Conservation (phyloP, 805 yeast species). For the Zygosaccharomyces siamensis region DNA sequence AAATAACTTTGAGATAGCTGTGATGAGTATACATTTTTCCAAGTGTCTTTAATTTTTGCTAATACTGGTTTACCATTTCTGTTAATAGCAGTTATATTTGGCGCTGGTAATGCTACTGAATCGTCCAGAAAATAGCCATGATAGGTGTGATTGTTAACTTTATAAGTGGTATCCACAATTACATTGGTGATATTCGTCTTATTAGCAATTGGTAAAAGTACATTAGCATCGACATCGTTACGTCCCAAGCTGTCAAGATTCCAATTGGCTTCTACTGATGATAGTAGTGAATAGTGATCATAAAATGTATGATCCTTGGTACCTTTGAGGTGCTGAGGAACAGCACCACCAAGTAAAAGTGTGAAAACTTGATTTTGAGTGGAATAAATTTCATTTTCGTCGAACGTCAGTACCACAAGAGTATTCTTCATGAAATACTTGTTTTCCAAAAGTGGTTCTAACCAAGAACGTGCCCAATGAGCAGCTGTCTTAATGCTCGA, state of each 20-base stretch:
- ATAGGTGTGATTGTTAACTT: slow-evolving; percentile 34
- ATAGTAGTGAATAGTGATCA: slow-evolving; percentile 48
- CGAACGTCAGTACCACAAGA: slow-evolving; percentile 46
- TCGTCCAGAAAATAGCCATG: slow-evolving; percentile 34
- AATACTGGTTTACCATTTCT: slow-evolving; percentile 35
- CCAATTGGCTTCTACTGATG: slow-evolving; percentile 50
- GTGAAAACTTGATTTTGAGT: slow-evolving; percentile 44
- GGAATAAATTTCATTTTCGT: slow-evolving; percentile 43
- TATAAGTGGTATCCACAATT: slow-evolving; percentile 34
- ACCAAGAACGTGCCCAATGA: slow-evolving; percentile 42
- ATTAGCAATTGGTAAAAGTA: slow-evolving; percentile 41
- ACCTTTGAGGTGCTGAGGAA: slow-evolving; percentile 40
- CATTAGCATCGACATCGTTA: slow-evolving; percentile 47
- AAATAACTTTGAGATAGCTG: slow-evolving; percentile 29
- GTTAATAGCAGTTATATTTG: slow-evolving; percentile 36
- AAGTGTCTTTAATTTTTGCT: slow-evolving; percentile 31
- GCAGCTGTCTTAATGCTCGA: slow-evolving; percentile 44
- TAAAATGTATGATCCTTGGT: slow-evolving; percentile 46
- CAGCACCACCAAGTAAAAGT: slow-evolving; percentile 44
- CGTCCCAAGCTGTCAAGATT: slow-evolving; percentile 47
- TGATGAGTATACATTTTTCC: slow-evolving; percentile 32
- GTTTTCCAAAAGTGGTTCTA: slow-evolving; percentile 42
- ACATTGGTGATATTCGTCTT: slow-evolving; percentile 31
- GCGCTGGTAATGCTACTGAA: slow-evolving; percentile 33
- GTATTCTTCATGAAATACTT: slow-evolving; percentile 45